Evolutionary conservation across 345 rosid species (phyloP), one percentile per base, ranked within the genome.

Genomic region (Garcia nutans): DNA sequence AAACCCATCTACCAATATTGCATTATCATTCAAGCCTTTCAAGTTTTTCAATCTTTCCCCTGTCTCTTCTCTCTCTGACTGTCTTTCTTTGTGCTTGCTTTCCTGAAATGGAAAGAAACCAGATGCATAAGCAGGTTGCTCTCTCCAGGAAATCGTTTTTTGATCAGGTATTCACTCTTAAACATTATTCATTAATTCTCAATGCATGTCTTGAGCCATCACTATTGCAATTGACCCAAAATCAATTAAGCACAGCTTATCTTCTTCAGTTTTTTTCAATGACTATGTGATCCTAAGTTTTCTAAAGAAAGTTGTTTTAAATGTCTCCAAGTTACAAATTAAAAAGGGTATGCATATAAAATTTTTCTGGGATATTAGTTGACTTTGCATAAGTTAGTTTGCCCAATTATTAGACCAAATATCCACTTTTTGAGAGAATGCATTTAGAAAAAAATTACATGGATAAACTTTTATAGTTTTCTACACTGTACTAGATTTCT

Each of bases 61-160:
- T 17, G 11, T 10, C 31, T 37, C 41, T 33, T 37, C 6, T 58
- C 47, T 47, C 44, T 24, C 22, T 11, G 22, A 55, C 31, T 44
- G 31, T 24, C 65, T 31, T 41, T 65, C 23, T 41, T 20, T 12
- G 9, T 19, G 63, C 15, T 16, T 50, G 45, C 28, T 20, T 54
- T 10, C 8, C 37, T 23, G 24, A 20, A 24, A 87, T 83, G 90
- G 84, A 83, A 31, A 83, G 84, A 67, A 80, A 76, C 74, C 86
- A 86, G 69, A 45, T 82, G 75, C 86, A 72, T 19, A 83, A 89
- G 76, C 95, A 90, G 71, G 82, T 85, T 74, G 84, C 83, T 24
- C 68, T 73, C 74, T 72, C 83, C 82, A 89, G 90, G 80, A 89
- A 90, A 72, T 85, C 95, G 70, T 86, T 90, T 64, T 88, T 90